These are phyloP conservation scores for Colletotrichum sp. DNA, from an alignment of 2,329 filamentous ascomycete genomes.

Conservation along the genomic window DNA sequence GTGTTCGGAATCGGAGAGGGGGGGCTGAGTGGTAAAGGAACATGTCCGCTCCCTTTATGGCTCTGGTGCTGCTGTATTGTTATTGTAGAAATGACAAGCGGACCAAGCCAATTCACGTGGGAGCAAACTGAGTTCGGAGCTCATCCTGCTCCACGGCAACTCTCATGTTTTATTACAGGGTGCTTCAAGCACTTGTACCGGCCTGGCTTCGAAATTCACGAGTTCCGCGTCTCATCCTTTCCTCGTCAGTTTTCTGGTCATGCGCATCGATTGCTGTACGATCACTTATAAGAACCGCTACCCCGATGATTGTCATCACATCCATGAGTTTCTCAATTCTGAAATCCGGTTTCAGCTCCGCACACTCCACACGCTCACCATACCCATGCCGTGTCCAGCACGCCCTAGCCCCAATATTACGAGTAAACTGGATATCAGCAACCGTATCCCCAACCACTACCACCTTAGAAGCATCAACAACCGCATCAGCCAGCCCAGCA, in stretches of 20 bases:
- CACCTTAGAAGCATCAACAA: neutral
- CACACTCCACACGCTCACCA: neutral
- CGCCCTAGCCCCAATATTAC: constrained; percentile 17
- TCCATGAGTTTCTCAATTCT: neutral
- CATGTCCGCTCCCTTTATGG: fast-evolving
- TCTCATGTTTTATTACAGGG: too few species aligned
- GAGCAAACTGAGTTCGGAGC: fast-evolving
- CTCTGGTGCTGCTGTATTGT: too few species aligned
- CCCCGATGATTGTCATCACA: neutral
- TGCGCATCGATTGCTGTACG: too few species aligned
- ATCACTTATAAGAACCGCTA: neutral
- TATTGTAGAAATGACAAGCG: too few species aligned
- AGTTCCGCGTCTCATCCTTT: too few species aligned
- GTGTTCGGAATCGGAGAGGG: too few species aligned
- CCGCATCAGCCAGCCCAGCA: neutral
- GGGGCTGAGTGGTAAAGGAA: fast-evolving
- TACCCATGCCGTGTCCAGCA: constrained; percentile 19
- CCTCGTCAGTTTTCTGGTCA: too few species aligned
- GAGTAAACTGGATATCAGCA: constrained; percentile 19
- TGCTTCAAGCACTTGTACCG: too few species aligned
- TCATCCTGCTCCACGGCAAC: too few species aligned
- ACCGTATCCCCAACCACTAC: constrained; percentile 22
- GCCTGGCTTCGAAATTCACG: too few species aligned
- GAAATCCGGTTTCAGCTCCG: neutral
- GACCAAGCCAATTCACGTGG: too few species aligned